These are phyloP conservation scores for Yarrowia sp. DNA, from an alignment of 805 yeast species.

Conservation along the genomic window DNA sequence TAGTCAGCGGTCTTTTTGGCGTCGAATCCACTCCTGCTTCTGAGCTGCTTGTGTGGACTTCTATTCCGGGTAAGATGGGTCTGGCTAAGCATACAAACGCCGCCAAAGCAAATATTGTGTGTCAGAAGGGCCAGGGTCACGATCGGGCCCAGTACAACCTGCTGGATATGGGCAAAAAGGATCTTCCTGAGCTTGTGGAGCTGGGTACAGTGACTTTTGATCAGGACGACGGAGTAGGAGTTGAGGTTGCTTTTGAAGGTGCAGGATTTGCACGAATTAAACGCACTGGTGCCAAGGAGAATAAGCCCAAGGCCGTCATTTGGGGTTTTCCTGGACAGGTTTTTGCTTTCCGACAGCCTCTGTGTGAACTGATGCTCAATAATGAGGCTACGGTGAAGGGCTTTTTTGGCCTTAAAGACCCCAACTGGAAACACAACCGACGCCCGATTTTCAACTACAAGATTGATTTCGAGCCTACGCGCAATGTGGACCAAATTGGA, in stretches of 20 bases:
- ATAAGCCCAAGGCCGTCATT: not conserved
- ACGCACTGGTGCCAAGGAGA: not conserved
- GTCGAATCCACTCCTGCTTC: not conserved
- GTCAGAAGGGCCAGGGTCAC: not conserved
- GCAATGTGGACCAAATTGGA: not conserved
- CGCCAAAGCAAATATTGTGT: not conserved
- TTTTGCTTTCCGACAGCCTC: constrained; percentile 21
- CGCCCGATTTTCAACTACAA: not conserved
- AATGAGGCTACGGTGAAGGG: not conserved
- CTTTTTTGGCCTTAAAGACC: constrained; percentile 3
- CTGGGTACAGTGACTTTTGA: not conserved
- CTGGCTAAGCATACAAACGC: not conserved
- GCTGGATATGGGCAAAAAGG: not conserved
- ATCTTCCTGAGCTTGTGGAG: not conserved
- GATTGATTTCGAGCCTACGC: not conserved
- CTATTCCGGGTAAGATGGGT: not conserved
- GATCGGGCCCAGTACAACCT: not conserved
- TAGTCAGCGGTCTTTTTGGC: not conserved
- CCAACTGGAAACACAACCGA: constrained; percentile 3
- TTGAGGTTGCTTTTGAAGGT: constrained; percentile 9
- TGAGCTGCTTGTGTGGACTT: not conserved
- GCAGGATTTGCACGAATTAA: constrained; percentile 14
- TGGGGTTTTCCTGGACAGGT: constrained; percentile 22
- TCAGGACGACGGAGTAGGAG: not conserved
- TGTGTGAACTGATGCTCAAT: constrained; percentile 9